Percentiles rank a stretch among this genome's conserved stretches.
Conservation (phyloP, 805 yeast species). For the Sporopachydermia quercuum region DNA sequence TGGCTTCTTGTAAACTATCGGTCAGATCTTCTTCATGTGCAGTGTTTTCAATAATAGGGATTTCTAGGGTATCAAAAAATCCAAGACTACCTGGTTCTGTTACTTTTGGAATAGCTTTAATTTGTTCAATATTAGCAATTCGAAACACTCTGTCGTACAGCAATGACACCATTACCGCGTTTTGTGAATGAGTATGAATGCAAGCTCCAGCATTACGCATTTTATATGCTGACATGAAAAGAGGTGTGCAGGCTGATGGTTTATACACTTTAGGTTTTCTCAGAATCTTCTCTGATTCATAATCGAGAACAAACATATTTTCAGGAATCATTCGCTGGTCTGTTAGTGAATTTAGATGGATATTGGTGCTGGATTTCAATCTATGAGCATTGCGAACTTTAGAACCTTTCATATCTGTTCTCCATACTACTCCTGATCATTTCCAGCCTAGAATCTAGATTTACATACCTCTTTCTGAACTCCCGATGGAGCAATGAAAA, state of each 20-base stretch:
- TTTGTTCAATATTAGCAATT: slow-evolving; percentile 76
- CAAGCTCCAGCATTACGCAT: slow-evolving; percentile 76
- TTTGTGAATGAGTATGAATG: slow-evolving; percentile 87
- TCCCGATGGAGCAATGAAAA: slow-evolving; percentile 88
- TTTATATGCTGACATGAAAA: slow-evolving; percentile 59
- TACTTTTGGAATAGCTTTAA: slow-evolving; percentile 74
- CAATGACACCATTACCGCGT: slow-evolving; percentile 69
- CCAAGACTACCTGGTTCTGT: slow-evolving; percentile 54
- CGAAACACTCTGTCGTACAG: slow-evolving; percentile 56
- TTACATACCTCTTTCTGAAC: slow-evolving; percentile 62
- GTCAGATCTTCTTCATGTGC: slow-evolving; percentile 79
- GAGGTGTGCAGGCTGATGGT: slow-evolving; percentile 91
- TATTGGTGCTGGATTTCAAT: no score
- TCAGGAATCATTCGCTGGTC: slow-evolving; percentile 50
- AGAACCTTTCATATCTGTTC: no score
- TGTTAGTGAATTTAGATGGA: no score
- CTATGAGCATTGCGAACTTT: no score
- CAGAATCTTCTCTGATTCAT: slow-evolving; percentile 34
- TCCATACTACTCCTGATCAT: no score
- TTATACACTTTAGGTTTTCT: slow-evolving; percentile 52
- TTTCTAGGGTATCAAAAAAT: slow-evolving; percentile 57
- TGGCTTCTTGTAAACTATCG: slow-evolving; percentile 46
- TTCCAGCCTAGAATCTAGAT: no score
- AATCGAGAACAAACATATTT: slow-evolving; percentile 66
- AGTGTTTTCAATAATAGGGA: slow-evolving; percentile 85